Conservation (phyloP, 768 basidiomycete genomes). For the Russula earlei region DNA sequence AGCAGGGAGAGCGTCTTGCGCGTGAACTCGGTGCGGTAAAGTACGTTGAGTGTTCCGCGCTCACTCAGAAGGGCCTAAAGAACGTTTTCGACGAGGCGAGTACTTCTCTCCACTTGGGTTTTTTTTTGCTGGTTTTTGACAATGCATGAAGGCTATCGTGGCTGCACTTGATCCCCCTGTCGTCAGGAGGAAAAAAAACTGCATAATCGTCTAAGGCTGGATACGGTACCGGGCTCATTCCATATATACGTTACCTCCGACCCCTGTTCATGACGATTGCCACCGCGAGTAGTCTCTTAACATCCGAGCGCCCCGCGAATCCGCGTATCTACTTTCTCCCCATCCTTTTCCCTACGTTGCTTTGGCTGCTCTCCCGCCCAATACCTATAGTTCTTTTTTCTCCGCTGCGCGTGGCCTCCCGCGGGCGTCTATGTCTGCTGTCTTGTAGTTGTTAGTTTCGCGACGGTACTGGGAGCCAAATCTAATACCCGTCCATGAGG, state of each 20-base stretch:
- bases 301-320: slow-evolving; percentile 12
- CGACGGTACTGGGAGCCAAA: slow-evolving; percentile 27
- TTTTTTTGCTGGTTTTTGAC: neutral
- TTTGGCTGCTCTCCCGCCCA: slow-evolving; percentile 20
- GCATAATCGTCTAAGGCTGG: slow-evolving; percentile 69
- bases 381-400: slow-evolving; percentile 21
- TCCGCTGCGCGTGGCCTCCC: slow-evolving; percentile 1
- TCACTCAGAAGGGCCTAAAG: slow-evolving; percentile 99
- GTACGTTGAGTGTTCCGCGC: slow-evolving; percentile 97
- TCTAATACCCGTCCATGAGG: slow-evolving; percentile 29
- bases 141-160: slow-evolving; percentile 72
- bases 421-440: slow-evolving; percentile 18
- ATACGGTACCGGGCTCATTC: slow-evolving; percentile 21
- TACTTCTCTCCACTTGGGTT: slow-evolving; percentile 11
- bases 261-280: slow-evolving; percentile 6
- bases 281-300: slow-evolving; percentile 16
- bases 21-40: slow-evolving; percentile 96
- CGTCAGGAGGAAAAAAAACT: slow-evolving; percentile 63
- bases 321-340: slow-evolving; percentile 15
- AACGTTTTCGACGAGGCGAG: slow-evolving; percentile 99
- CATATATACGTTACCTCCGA: slow-evolving; percentile 16
- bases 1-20: slow-evolving; percentile 92
- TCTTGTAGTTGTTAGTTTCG: slow-evolving; percentile 30
- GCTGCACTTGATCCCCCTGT: slow-evolving; percentile 97
- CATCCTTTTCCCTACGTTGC: slow-evolving; percentile 17